Base-by-base conservation (phyloP, 1,284 basidiomycete species). In the Cystobasidium slooffiae region DNA sequence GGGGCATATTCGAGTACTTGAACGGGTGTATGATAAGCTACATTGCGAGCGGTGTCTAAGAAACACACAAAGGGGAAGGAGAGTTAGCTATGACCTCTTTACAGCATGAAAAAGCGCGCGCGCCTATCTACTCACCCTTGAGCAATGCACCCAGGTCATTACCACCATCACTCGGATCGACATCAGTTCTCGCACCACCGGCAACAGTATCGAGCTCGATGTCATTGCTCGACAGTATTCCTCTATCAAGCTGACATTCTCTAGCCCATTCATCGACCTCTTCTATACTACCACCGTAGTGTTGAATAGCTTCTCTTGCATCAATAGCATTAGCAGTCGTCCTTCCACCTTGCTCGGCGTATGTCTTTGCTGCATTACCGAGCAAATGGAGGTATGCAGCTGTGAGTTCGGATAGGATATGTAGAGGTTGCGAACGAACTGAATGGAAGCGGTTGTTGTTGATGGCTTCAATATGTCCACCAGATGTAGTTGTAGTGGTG, bases 331-430 rank as follows among this genome's bases (percentile, higher is more conserved):
- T 51, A n/a, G 68, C 68, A 10, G 64, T 14, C 7, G 64, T 63
- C 39, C 79, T 56, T 3, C 79, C 79, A 0, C 72, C 70, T 44
- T 68, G 78, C 41, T 77, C 72, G 6, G 79, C 77, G 37, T 43
- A 14, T 3, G 39, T 20, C n/a, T 58, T 65, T 14, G 78, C 75
- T 3, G 70, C 24, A 6, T 22, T n/a, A 0, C 76, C 79, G n/a
- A 77, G 72, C 20, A 78, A 68, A n/a, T 68, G n/a, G 56, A 79
- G 46, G 75, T 79, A 79, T 22, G 74, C 53, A 0, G 39, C 49
- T n/a, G 77, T 52, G 70, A 79, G 78, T 75, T 79, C 72, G 5
- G 76, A 44, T 56, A 79, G 77, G 16, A 77, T 65, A 61, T 76
- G 72, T 20, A 78, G 64, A 1, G 79, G 72, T 12, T 65, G 55